Percentiles rank a stretch among this genome's conserved stretches.
phyloP scores from a whole-genome alignment of 257 asterid genomes.

The Rhazya stricta region DNA sequence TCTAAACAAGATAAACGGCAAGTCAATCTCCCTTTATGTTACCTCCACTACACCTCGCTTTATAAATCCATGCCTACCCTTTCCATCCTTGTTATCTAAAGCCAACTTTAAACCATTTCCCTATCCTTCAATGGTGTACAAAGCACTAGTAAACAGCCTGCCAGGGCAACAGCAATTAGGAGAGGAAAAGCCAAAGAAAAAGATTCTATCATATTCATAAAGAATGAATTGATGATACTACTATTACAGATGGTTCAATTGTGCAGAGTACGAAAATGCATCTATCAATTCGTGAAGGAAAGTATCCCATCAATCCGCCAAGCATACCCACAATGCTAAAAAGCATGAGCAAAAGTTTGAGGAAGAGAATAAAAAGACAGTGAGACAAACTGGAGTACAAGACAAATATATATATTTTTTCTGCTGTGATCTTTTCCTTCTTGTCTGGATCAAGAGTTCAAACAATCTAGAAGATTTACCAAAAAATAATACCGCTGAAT shows the following conservation, averaged over 20 bases:
- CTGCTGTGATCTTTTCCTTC: neutral
- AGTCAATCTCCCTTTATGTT: neutral
- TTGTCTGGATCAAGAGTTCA: neutral
- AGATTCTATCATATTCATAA: neutral
- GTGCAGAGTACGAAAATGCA: neutral
- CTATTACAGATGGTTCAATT: neutral
- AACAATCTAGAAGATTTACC: neutral
- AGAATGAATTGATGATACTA: neutral
- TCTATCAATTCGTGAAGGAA: neutral
- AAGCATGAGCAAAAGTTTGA: neutral
- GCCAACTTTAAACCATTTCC: neutral
- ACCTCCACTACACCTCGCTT: neutral
- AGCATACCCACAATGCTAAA: neutral
- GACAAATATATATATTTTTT: neutral
- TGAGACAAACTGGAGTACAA: neutral
- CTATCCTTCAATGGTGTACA: neutral
- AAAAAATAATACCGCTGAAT: neutral
- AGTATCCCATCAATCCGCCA: neutral
- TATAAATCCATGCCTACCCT: neutral
- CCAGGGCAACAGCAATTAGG: too few species aligned
- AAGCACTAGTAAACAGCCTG: too few species aligned
- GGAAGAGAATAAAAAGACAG: neutral
- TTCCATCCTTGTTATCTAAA: neutral
- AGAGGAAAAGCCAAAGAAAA: neutral
- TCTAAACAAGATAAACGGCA: neutral